A percentile compares a stretch with the other conserved stretches of the same genome.
phyloP scores from a whole-genome alignment of 495 filamentous ascomycete genomes.

The Aspergillus hancockii region DNA sequence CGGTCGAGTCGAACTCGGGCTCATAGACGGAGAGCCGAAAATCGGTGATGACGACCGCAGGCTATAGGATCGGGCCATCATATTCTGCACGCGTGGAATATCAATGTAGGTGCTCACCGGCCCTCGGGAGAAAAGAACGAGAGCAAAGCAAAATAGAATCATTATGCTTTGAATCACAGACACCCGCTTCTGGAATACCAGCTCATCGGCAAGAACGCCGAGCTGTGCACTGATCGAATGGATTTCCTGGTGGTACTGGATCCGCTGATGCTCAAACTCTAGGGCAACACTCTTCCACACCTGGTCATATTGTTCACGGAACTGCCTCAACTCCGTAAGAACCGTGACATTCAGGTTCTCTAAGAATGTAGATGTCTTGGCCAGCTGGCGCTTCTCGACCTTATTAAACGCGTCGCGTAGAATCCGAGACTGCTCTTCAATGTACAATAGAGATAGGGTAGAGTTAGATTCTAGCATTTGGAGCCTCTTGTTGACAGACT shows the following conservation, averaged over 20 bases:
- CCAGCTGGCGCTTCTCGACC: conserved; percentile 84
- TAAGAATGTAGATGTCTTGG: conserved; percentile 79
- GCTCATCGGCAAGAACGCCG: conserved; percentile 84
- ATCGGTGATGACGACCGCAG: conserved; percentile 42
- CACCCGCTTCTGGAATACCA: conserved; percentile 95
- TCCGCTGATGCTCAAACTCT: conserved; percentile 82
- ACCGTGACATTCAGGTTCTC: conserved; percentile 84
- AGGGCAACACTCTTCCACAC: conserved; percentile 94
- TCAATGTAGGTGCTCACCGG: conserved; percentile 52
- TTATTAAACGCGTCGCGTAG: conserved; percentile 88
- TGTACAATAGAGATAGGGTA: conserved; percentile 90
- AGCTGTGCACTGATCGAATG: conserved; percentile 79
- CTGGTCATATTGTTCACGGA: conserved; percentile 87
- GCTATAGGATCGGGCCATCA: conserved; percentile 53
- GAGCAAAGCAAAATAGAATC: conserved; percentile 80
- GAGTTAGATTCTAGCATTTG: conserved; percentile 89
- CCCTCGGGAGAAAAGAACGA: conserved; percentile 75
- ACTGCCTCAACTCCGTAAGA: conserved; percentile 76
- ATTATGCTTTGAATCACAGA: conserved; percentile 85
- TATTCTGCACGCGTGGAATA: conserved; percentile 56
- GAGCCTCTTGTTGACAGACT: conserved; percentile 89
- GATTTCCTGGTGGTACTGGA: conserved; percentile 78
- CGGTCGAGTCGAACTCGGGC: conserved; percentile 45
- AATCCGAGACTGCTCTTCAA: conserved; percentile 91
- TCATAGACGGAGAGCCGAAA: conserved; percentile 46